Evolutionary conservation across 768 basidiomycete genomes (phyloP).

Genomic region (Agaricus subrufescens): DNA sequence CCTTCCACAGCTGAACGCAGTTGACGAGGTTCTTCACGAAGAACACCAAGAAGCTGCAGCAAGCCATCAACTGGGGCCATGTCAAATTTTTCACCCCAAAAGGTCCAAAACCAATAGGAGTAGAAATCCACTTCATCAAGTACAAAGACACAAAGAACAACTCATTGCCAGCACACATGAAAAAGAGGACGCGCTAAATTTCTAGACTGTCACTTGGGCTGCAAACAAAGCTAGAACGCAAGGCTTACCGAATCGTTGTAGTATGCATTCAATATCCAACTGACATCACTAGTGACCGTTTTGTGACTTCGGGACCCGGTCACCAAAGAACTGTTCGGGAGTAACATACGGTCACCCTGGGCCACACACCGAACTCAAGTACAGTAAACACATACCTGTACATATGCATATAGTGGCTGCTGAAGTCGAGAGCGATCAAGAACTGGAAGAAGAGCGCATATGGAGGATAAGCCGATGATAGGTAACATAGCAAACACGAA

Average conservation of each 20-base stretch:
- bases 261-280: constrained; percentile 86
- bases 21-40: constrained; percentile 89
- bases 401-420: constrained; percentile 99
- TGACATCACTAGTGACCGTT: constrained; percentile 86
- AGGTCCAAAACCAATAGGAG: constrained; percentile 53
- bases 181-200: constrained; percentile 74
- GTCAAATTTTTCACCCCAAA: constrained; percentile 37
- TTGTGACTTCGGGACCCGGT: constrained; percentile 95
- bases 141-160: constrained; percentile 94
- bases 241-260: constrained; percentile 84
- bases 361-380: not conserved
- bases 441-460: constrained; percentile 87
- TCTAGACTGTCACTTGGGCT: not conserved
- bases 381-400: constrained; percentile 63
- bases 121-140: constrained; percentile 79
- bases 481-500: constrained; percentile 89
- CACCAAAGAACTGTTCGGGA: constrained; percentile 71
- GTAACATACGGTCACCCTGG: constrained; percentile 11
- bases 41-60: constrained; percentile 62
- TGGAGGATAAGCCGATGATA: constrained; percentile 85
- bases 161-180: constrained; percentile 94
- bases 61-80: constrained; percentile 73
- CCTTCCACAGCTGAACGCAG: constrained; percentile 96
- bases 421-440: constrained; percentile 95
- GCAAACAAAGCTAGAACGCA: not conserved